Conservation (phyloP, 192 early-diverging fungal genomes). For the Mortierella hygrophila region DNA sequence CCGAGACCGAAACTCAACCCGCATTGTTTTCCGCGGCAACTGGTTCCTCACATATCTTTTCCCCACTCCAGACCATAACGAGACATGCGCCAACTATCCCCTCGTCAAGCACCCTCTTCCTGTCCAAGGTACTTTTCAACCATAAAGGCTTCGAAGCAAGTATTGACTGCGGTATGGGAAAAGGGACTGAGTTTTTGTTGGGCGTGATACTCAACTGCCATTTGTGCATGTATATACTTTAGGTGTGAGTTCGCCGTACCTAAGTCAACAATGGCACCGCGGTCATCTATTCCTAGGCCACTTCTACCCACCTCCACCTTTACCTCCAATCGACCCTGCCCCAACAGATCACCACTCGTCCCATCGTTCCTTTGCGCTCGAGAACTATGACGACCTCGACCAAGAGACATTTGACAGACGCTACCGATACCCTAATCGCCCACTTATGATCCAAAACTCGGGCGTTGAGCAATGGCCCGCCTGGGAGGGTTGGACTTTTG, state of each 20-base stretch:
- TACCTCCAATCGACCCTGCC: constrained; percentile 11
- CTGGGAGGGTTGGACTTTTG: constrained; percentile 55
- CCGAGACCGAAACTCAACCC: constrained; percentile 14
- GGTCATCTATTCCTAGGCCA: constrained; percentile 56
- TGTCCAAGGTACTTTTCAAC: constrained; percentile 28
- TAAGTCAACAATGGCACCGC: constrained; percentile 48
- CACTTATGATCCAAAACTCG: constrained; percentile 54
- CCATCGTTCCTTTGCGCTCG: constrained; percentile 27
- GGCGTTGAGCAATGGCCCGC: constrained; percentile 59
- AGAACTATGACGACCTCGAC: constrained; percentile 41
- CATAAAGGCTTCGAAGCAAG: too few relatives aligned
- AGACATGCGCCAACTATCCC: constrained; percentile 26
- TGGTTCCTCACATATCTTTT: constrained; percentile 59
- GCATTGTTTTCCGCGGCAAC: constrained; percentile 41
- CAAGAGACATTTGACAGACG: constrained; percentile 40
- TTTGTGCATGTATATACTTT: neutral
- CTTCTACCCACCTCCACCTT: constrained; percentile 48
- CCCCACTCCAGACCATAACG: constrained; percentile 30
- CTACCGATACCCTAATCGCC: constrained; percentile 48
- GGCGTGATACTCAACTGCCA: neutral
- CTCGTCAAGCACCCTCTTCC: constrained; percentile 24
- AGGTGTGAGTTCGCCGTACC: constrained; percentile 44
- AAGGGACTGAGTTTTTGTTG: neutral
- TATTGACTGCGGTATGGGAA: too few relatives aligned
- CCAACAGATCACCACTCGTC: neutral